Percentiles rank a stretch among this genome's conserved stretches.
Evolutionary conservation across 306 rosid species (phyloP).

Genomic region (Cicer chorassanicum): DNA sequence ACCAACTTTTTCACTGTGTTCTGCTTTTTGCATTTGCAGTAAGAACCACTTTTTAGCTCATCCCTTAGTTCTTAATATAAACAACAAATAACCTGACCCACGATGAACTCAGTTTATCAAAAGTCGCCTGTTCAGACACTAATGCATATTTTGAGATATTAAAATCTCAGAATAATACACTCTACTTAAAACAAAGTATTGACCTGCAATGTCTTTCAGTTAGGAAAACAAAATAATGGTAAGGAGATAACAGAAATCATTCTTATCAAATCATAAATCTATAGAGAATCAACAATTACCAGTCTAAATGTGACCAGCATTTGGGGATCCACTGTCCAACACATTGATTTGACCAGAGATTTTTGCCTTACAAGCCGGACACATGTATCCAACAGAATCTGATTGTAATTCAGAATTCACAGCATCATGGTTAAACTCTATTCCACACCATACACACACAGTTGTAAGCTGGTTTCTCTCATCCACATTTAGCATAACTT

Average conservation of each 20-base stretch:
- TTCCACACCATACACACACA: constrained; percentile 76
- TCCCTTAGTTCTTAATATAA: neutral
- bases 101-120: neutral
- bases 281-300: constrained; percentile 36
- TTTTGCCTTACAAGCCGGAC: constrained; percentile 74
- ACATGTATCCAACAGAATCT: constrained; percentile 84
- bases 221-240: constrained; percentile 16
- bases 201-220: neutral
- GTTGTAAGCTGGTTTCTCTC: constrained; percentile 57
- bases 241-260: neutral
- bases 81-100: neutral
- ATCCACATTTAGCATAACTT: constrained; percentile 50
- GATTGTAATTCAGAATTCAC: constrained; percentile 68
- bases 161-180: constrained; percentile 24
- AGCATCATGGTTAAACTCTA: constrained; percentile 66
- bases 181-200: neutral
- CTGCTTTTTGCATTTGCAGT: neutral
- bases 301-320: constrained; percentile 45
- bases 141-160: neutral
- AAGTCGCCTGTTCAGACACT: neutral
- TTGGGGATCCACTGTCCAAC: constrained; percentile 55
- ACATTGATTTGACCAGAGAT: constrained; percentile 68
- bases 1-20: neutral
- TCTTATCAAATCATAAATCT: constrained; percentile 24
- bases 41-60: neutral